Conservation (phyloP, 2,329 filamentous ascomycete genomes). For the Botrytis fabae region DNA sequence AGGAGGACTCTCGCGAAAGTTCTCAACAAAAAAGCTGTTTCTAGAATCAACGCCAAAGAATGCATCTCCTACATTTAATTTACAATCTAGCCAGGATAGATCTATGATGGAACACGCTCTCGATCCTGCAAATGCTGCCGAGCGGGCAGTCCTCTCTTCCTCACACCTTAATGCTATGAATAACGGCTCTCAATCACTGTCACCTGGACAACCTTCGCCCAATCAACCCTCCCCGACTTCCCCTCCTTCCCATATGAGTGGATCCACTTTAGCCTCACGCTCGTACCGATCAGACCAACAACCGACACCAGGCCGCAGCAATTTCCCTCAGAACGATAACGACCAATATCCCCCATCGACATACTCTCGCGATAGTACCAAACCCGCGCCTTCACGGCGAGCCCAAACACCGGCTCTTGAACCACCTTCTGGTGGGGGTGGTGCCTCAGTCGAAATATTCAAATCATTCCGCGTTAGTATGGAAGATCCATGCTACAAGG, state of each 20-base stretch:
- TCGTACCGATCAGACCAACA: slow-evolving; percentile 58
- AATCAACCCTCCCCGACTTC: slow-evolving; percentile 71
- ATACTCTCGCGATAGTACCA: slow-evolving; percentile 40
- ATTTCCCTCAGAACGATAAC: slow-evolving; percentile 54
- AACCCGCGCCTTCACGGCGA: slow-evolving; percentile 49
- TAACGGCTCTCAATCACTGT: slow-evolving; percentile 55
- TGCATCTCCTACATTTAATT: slow-evolving; percentile 66
- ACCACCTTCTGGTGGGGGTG: slow-evolving; percentile 52
- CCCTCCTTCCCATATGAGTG: slow-evolving; percentile 48
- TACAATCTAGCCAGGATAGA: slow-evolving; percentile 56
- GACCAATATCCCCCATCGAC: slow-evolving; percentile 37
- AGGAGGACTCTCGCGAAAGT: slow-evolving; percentile 65
- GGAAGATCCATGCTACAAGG: slow-evolving; percentile 97
- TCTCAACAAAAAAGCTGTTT: slow-evolving; percentile 73
- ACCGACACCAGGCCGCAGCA: slow-evolving; percentile 55
- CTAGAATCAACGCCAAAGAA: slow-evolving; percentile 73
- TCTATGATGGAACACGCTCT: slow-evolving; percentile 63
- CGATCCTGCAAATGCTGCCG: slow-evolving; percentile 68
- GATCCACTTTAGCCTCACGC: slow-evolving; percentile 56
- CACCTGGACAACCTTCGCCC: slow-evolving; percentile 61
- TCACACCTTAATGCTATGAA: slow-evolving; percentile 72
- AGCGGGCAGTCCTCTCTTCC: slow-evolving; percentile 65
- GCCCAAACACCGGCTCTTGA: slow-evolving; percentile 63
- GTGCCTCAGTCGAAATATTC: slow-evolving; percentile 84
- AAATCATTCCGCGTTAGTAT: slow-evolving; percentile 98